Percentiles rank a stretch among this genome's conserved stretches.
These are phyloP conservation scores for Tylopilus plumbeoviolaceoides DNA, from an alignment of 768 basidiomycete species.

Conservation along the genomic window DNA sequence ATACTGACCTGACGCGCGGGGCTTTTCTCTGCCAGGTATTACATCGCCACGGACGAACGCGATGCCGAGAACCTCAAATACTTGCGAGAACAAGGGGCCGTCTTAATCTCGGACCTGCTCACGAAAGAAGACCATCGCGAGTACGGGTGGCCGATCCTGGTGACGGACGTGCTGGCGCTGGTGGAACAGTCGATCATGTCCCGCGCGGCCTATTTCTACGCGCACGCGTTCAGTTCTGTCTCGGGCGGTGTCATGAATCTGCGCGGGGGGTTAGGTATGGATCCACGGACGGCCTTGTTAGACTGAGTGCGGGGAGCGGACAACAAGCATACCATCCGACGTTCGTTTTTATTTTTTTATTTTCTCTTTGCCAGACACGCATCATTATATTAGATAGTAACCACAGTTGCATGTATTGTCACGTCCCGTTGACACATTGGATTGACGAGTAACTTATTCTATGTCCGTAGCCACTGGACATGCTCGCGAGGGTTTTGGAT, in stretches of 20 bases:
- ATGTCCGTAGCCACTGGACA: too few relatives aligned
- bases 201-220: constrained; percentile 40
- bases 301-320: constrained; percentile 20
- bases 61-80: constrained; percentile 28
- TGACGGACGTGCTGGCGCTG: constrained; percentile 41
- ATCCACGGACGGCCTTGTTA: constrained; percentile 37
- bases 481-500: too few relatives aligned
- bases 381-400: neutral
- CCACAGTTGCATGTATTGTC: neutral
- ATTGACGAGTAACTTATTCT: too few relatives aligned
- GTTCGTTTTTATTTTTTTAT: neutral
- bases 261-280: constrained; percentile 37
- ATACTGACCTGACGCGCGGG: neutral
- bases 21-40: constrained; percentile 22
- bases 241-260: constrained; percentile 41
- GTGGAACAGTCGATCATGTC: constrained; percentile 40
- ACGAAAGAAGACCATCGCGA: constrained; percentile 37
- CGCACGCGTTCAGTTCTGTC: constrained; percentile 37
- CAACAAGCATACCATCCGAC: too few relatives aligned
- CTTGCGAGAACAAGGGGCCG: constrained; percentile 33
- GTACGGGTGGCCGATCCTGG: constrained; percentile 40
- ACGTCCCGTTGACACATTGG: neutral
- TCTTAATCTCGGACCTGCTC: constrained; percentile 40
- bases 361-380: neutral
- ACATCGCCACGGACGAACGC: constrained; percentile 43